Evolutionary conservation across 148 eudicot species (phyloP), one percentile per base, ranked within the genome.

Genomic region (Talinum fruticosum): DNA sequence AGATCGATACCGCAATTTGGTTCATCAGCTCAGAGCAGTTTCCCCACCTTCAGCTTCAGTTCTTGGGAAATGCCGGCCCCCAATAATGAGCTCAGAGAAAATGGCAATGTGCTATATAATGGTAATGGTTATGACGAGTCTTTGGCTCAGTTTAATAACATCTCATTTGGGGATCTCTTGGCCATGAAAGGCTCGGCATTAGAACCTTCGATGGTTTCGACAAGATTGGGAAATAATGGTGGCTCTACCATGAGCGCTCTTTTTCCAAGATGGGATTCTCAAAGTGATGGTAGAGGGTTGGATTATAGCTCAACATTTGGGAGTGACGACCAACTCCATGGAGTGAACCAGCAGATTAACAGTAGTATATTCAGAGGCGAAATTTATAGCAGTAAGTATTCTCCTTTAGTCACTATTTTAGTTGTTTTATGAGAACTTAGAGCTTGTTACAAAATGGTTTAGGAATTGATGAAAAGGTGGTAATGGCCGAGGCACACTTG

Each of bases 81-180:
- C 35, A 71, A 66, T 59, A 65, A 57, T 72, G 81, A 74, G 15
- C 75, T 36, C 2, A 69, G 51, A 35, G 80, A 38, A 10, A 65
- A 69, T 70, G 67, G 30, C 1, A 37, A 36, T 29, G 61, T n/a
- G 4, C 34, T 51, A 54, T 68, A 35, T 6, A n/a, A n/a, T n/a
- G n/a, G n/a, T n/a, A 7, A 49, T 23, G 73, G 33, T 38, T 54
- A 24, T 2, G 49, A 35, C 15, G 82, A 80, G 10, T 74, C 80
- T 10, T 16, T 79, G 0, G 67, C n/a, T 35, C 81, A 78, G 6
- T 79, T 59, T 44, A 24, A 69, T 10, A 70, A 70, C 16, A 47
- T 85, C 51, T 73, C 84, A 53, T 90, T 88, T 69, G 23, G 80
- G 5, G 79, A 82, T 61, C 88, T 94, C 12, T 82, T 88, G 81